Conservation (phyloP, 2,329 filamentous ascomycete genomes). For the Nemania sp. region DNA sequence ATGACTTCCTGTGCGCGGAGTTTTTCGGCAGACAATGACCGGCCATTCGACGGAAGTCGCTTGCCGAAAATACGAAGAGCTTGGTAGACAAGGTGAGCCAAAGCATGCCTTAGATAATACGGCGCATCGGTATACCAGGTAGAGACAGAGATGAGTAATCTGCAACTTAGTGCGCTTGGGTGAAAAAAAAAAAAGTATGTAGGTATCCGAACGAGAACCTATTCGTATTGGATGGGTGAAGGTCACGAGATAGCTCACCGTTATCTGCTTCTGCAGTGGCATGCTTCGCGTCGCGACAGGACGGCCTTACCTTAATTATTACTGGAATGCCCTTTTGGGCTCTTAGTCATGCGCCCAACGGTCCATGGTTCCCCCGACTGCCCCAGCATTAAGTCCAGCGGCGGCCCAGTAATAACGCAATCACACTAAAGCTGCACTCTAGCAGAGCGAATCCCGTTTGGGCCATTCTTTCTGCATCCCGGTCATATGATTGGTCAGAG, state of each 20-base stretch:
- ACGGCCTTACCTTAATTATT: too few species aligned
- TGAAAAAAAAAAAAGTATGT: slow-evolving; percentile 35
- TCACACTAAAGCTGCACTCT: slow-evolving; percentile 30
- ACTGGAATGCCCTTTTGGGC: slow-evolving; percentile 6
- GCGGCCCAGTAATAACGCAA: slow-evolving; percentile 31
- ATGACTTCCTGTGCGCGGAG: too few species aligned
- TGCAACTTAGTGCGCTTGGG: slow-evolving; percentile 27
- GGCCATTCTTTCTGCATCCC: slow-evolving; percentile 27
- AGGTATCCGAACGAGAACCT: slow-evolving; percentile 37
- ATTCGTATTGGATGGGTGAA: slow-evolving; percentile 32
- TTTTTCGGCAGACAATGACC: slow-evolving; percentile 14
- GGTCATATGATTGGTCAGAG: slow-evolving; percentile 31
- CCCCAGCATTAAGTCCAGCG: too few species aligned
- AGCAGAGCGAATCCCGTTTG: slow-evolving; percentile 33
- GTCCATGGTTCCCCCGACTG: slow-evolving; percentile 17
- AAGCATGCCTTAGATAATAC: background rate
- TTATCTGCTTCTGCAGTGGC: slow-evolving; percentile 31
- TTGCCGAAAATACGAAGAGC: slow-evolving; percentile 30
- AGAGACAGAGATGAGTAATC: slow-evolving; percentile 21
- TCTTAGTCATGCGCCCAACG: slow-evolving; percentile 15
- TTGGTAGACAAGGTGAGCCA: slow-evolving; percentile 26
- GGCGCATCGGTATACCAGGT: background rate
- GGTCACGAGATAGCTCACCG: slow-evolving; percentile 30
- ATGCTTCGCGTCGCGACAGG: too few species aligned
- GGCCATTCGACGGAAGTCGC: slow-evolving; percentile 14